Evolutionary conservation across 2,329 filamentous ascomycete genomes (phyloP), one percentile per base, ranked within the genome.

Genomic region (Dactylellina sp.): DNA sequence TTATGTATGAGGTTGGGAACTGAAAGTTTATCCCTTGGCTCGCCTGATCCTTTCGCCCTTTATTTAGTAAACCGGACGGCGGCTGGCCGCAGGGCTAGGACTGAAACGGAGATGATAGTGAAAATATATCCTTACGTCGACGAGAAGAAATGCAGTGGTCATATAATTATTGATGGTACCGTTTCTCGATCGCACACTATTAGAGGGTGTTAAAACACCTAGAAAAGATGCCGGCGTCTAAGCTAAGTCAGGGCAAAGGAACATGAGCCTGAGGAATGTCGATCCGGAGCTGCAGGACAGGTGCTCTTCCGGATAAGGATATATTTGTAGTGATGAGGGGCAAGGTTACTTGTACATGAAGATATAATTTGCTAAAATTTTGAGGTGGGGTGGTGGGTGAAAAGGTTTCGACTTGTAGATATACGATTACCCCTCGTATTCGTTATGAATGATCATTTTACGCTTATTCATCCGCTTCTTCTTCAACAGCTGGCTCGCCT

Each of bases 381-480:
- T 37, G 24, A 46, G 24, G 49, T 55, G 57, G 49, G 49, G 59
- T 56, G 14, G 28, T 32, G 28, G 9, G 28, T 32, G 28, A 42
- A 47, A 20, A 22, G 40, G 22, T n/a, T n/a, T n/a, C n/a, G n/a
- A n/a, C n/a, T n/a, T n/a, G n/a, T n/a, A 72, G 60, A 72, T 60
- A 62, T 60, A 62, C 42, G 25, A 42, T 59, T 60, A 57, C 50
- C 52, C 59, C 47, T 57, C 40, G 39, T 28, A 55, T 56, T 32
- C 37, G 39, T 5, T 53, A 25, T 53, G 24, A 44, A 18, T 44
- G 7, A 1, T 61, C 46, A 70, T 82, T 81, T 50, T 16, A 50
- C 77, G 85, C 85, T 78, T 87, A 86, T 71, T 86, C 85, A 44
- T 84, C 85, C 57, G 84, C 85, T 60, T 84, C 86, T 77, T 84